Evolutionary conservation across 352 stramenopile genomes (phyloP).

Genomic region (Pythium volutum): DNA sequence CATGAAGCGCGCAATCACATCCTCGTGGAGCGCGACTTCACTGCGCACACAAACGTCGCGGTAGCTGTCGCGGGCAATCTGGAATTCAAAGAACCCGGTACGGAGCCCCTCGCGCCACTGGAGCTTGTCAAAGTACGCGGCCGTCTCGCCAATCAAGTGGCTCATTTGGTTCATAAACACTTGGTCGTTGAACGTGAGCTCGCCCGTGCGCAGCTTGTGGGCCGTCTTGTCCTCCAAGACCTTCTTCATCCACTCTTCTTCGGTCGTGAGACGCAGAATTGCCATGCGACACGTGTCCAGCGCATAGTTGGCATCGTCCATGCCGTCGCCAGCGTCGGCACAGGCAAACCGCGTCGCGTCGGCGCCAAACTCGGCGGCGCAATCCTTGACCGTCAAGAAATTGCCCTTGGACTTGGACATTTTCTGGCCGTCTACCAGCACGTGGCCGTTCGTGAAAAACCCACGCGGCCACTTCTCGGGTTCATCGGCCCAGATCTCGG

Average conservation of each 20-base stretch:
- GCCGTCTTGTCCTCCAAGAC: conserved; percentile 72
- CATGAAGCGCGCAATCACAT: conserved; percentile 93
- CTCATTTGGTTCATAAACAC: conserved; percentile 98
- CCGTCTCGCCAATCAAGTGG: conserved; percentile 90
- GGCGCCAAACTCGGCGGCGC: conserved; percentile 93
- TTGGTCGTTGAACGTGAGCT: conserved; percentile 90
- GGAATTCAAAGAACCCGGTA: conserved; percentile 98
- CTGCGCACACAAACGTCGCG: conserved; percentile 92
- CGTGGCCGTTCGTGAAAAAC: conserved; percentile 99
- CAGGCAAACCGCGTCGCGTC: conserved; percentile 97
- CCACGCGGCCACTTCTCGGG: conserved; percentile 95
- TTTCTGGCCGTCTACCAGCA: conserved; percentile 97
- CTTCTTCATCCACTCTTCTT: conserved; percentile 98
- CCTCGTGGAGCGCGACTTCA: conserved; percentile 88
- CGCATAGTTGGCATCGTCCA: conserved; percentile 99
- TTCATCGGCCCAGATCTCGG: conserved; percentile 98
- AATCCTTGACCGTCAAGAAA: conserved; percentile 99
- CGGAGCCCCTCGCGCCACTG: conserved; percentile 97
- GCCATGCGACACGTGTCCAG: conserved; percentile 96
- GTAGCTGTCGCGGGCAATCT: conserved; percentile 97
- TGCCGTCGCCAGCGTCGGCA: conserved; percentile 96
- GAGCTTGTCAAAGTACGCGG: conserved; percentile 88
- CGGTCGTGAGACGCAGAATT: conserved; percentile 96
- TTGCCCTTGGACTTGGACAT: conserved; percentile 99
- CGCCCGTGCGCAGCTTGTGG: conserved; percentile 67